Evolutionary conservation across 2,329 filamentous ascomycete genomes (phyloP).

Genomic region (Zymoseptoria tritici): DNA sequence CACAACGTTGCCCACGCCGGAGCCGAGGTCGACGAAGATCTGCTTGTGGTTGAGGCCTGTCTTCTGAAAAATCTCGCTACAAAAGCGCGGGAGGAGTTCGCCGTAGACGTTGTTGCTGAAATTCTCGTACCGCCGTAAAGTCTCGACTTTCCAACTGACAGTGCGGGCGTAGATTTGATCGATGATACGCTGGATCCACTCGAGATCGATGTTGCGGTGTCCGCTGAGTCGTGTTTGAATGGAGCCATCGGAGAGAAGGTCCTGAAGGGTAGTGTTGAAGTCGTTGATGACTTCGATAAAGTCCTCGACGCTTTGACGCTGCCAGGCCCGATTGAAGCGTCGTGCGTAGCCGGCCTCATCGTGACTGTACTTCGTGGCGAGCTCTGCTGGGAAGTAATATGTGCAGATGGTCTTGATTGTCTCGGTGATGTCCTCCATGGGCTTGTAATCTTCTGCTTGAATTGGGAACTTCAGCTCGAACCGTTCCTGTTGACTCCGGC

Average conservation of each 20-base stretch:
- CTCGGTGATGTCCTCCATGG: constrained; percentile 54
- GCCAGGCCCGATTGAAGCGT: constrained; percentile 66
- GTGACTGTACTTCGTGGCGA: constrained; percentile 61
- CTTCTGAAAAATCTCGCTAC: constrained; percentile 72
- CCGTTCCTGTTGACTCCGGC: constrained; percentile 40
- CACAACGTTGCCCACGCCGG: constrained; percentile 91
- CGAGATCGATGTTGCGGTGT: constrained; percentile 65
- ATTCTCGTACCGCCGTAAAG: constrained; percentile 76
- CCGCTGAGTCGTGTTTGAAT: constrained; percentile 65
- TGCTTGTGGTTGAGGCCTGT: constrained; percentile 72
- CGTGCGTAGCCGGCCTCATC: constrained; percentile 68
- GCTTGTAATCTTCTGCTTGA: constrained; percentile 59
- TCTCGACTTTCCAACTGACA: constrained; percentile 80
- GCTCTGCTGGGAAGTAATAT: constrained; percentile 67
- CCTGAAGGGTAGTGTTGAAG: constrained; percentile 67
- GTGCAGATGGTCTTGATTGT: constrained; percentile 54
- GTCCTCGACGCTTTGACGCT: constrained; percentile 54
- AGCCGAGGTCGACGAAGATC: constrained; percentile 90
- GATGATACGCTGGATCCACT: constrained; percentile 57
- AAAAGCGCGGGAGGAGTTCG: constrained; percentile 78
- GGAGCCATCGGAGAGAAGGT: constrained; percentile 60
- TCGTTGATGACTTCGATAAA: constrained; percentile 66
- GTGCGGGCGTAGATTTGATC: constrained; percentile 83
- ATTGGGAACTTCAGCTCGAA: constrained; percentile 67
- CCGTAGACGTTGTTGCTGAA: constrained; percentile 93